Base-by-base conservation (phyloP, 805 yeast species). In the Myxozyma neglecta region DNA sequence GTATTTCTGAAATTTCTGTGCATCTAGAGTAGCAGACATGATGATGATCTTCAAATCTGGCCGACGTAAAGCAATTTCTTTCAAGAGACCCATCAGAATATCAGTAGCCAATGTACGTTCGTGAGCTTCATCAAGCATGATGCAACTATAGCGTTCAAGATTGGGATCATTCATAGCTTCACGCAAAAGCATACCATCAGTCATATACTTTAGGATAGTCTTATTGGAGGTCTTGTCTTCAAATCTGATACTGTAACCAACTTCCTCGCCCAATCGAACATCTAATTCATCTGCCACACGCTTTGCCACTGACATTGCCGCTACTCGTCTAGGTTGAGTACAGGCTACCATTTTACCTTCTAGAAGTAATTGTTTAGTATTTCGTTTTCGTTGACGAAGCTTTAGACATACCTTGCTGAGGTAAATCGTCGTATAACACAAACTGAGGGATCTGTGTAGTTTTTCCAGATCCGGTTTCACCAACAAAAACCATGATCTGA, bases 391-490 rank as follows among this genome's bases (percentile, higher is more conserved):
- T 40, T 32, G 7, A 1, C 14, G n/a, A 36, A 35, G n/a, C 18
- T 8, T 13, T 11, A 18, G 9, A 36, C 64, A 36, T 61, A 61
- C 63, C 77, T 68, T 90, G 78, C 71, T 90, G 97, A 16, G 97
- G 97, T 82, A 93, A 83, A 69, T 92, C 98, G 73, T 94, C 97
- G 70, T 84, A 90, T 53, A 87, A 78, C 24, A 93, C 97, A 76
- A 92, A 94, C 76, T 93, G 99, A 2, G 99, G 98, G 66, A 93
- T 92, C 78, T 93, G 99, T 0, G 99, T 93, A 32, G 98, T 93
- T 76, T 93, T 93, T 83, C 99, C 99, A 36, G 97, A 90, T 79
- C 99, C 99, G 5, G 99, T 93, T 74, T 93, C 99, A 80, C 99
- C 99, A 56, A 94, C 98, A 75, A 94, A 90, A 42, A 93, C 98